phyloP scores from a whole-genome alignment of 2,329 filamentous ascomycete species.

The Fusarium austroafricanum region DNA sequence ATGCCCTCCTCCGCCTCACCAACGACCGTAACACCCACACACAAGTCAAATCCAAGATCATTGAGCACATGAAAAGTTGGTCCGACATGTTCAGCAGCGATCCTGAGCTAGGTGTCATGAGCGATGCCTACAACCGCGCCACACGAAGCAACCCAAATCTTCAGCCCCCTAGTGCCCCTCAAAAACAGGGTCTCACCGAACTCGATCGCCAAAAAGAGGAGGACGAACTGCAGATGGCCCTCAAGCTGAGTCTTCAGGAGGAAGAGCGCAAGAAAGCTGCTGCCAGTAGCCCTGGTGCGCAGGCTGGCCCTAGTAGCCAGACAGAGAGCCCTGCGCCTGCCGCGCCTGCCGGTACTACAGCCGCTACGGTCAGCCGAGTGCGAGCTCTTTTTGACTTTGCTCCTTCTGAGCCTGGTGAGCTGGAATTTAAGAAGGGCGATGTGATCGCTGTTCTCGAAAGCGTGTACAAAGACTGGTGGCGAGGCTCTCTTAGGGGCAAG shows the following conservation, averaged over 20 bases:
- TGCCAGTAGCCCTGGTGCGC: slow-evolving; percentile 49
- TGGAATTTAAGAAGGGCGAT: slow-evolving; percentile 96
- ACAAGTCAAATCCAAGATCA: slow-evolving; percentile 96
- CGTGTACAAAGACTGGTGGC: slow-evolving; percentile 99
- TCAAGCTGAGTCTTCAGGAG: slow-evolving; percentile 92
- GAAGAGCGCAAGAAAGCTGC: slow-evolving; percentile 72
- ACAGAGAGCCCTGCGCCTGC: slow-evolving; percentile 61
- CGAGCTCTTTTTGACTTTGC: slow-evolving; percentile 94
- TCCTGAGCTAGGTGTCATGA: slow-evolving; percentile 96
- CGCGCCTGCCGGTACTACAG: slow-evolving; percentile 85
- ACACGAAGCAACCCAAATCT: slow-evolving; percentile 88
- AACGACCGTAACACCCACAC: slow-evolving; percentile 95
- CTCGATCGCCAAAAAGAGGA: slow-evolving; percentile 94
- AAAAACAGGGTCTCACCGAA: slow-evolving; percentile 91
- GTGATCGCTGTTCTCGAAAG: slow-evolving; percentile 97
- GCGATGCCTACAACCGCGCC: slow-evolving; percentile 89
- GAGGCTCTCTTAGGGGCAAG: slow-evolving; percentile 91
- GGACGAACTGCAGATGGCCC: slow-evolving; percentile 94
- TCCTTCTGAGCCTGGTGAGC: slow-evolving; percentile 91
- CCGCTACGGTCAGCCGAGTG: slow-evolving; percentile 94
- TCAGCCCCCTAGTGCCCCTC: slow-evolving; percentile 90
- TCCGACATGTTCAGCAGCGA: slow-evolving; percentile 92
- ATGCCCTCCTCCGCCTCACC: slow-evolving; percentile 89
- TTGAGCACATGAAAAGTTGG: slow-evolving; percentile 98
- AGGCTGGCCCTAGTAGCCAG: slow-evolving; percentile 54